Base-by-base conservation (phyloP, 345 rosid species). In the Passiflora organensis region DNA sequence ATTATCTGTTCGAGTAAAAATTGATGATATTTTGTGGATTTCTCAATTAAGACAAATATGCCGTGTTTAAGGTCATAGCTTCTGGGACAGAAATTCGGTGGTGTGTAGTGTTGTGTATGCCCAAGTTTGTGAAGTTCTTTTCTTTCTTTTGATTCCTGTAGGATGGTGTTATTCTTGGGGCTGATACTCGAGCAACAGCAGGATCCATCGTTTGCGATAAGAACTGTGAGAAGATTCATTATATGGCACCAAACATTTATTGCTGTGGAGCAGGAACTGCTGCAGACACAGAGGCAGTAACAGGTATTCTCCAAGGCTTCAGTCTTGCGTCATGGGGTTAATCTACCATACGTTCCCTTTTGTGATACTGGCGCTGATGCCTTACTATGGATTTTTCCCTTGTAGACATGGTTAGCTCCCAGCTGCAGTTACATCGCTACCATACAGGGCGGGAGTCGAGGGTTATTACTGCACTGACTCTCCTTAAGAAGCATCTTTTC, bases 251-350 rank as follows among this genome's bases (percentile, higher is more conserved):
- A 38, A 93, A 93, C 70, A 86, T 89, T 48, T 89, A 87, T 47
- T 89, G 97, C 62, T 93, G 97, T 72, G 99, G 95, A 71, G 99
- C 95, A 5, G 99, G 99, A 74, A 87, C 91, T 45, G 97, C 96
- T 58, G 99, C 97, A 41, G 97, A 93, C 64, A 86, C 99, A 1
- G 99, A 89, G 80, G 97, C 97, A 43, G 99, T 93, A 38, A 93
- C 97, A 49, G 97, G 97, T 93, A 10, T 41, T 15, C 46, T 12
- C 13, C 13, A 12, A 12, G 15, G 25, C 3, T 15, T 12, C 20
- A 9, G 11, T 32, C 18, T 25, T 18, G 1, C 2, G 39, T 17
- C 22, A 13, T 19, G 24, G 13, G 34, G 11, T 20, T 48, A 17
- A 48, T n/a, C 1, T 1, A 1, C 48, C 49, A 12, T 28, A n/a